Evolutionary conservation across 345 rosid genomes (phyloP).

Genomic region (Chamaenerion angustifolium): DNA sequence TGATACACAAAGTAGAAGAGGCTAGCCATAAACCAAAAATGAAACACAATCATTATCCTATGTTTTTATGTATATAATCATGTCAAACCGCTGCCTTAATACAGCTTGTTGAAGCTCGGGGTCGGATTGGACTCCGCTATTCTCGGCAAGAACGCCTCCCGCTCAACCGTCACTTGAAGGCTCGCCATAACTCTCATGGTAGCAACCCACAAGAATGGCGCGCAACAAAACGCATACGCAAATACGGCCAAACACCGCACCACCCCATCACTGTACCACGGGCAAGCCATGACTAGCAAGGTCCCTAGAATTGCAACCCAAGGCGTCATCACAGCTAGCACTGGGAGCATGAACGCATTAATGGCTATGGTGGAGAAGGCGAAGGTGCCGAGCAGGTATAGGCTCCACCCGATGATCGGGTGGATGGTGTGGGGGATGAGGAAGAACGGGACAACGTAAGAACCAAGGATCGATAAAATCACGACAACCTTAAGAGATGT

Average conservation of each 20-base stretch:
- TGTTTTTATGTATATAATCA: not conserved
- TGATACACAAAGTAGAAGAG: too few species aligned
- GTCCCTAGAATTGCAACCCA: constrained; percentile 54
- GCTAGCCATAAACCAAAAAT: too few species aligned
- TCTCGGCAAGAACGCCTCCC: constrained; percentile 62
- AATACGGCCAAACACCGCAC: constrained; percentile 59
- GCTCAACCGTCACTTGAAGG: constrained; percentile 58
- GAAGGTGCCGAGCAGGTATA: constrained; percentile 61
- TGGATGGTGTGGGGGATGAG: constrained; percentile 67
- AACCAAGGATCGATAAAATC: constrained; percentile 56
- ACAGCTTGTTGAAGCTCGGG: constrained; percentile 36
- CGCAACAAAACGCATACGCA: constrained; percentile 56
- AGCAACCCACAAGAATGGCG: constrained; percentile 60
- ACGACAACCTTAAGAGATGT: constrained; percentile 40
- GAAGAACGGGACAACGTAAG: constrained; percentile 64
- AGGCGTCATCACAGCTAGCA: constrained; percentile 36
- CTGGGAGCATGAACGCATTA: constrained; percentile 57
- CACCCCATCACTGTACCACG: constrained; percentile 59
- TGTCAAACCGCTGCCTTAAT: constrained; percentile 8
- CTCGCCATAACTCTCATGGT: constrained; percentile 34
- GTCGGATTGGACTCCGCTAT: constrained; percentile 35
- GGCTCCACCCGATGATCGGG: constrained; percentile 66
- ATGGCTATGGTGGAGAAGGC: constrained; percentile 49
- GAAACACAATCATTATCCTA: too few species aligned
- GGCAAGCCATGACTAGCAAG: constrained; percentile 73